phyloP scores from a whole-genome alignment of 805 yeast species.

The Brettanomyces anomalus region DNA sequence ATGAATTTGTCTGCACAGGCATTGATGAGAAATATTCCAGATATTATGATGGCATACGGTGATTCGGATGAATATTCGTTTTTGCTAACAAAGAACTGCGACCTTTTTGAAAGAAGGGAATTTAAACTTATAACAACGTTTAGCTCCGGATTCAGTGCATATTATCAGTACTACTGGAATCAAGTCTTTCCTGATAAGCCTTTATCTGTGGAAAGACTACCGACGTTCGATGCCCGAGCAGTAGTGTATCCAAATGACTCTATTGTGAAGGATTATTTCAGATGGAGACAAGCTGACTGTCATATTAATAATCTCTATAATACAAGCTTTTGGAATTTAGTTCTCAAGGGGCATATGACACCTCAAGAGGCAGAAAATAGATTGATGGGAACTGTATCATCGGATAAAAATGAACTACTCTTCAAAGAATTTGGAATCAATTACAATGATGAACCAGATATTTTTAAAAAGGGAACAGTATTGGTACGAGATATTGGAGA shows the following conservation, averaged over 20 bases:
- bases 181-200: conserved; percentile 43
- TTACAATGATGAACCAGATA: conserved; percentile 84
- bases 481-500: conserved; percentile 38
- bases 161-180: conserved; percentile 64
- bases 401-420: conserved; percentile 84
- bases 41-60: conserved; percentile 77
- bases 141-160: conserved; percentile 73
- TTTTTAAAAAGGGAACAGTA: conserved; percentile 77
- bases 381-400: conserved; percentile 68
- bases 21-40: conserved; percentile 58
- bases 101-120: conserved; percentile 74
- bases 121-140: conserved; percentile 74
- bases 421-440: conserved; percentile 73
- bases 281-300: conserved; percentile 95
- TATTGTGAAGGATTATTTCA: conserved; percentile 67
- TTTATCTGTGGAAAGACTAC: conserved; percentile 40
- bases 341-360: conserved; percentile 55
- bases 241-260: conserved; percentile 66
- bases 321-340: conserved; percentile 86
- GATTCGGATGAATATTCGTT: conserved; percentile 94
- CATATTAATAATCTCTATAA: conserved; percentile 93
- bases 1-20: conserved; percentile 76
- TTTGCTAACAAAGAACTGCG: conserved; percentile 54
- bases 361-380: conserved; percentile 75
- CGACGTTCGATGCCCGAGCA: conserved; percentile 88